Conservation (phyloP, 768 basidiomycete species). For the Tubosaeta sp. region DNA sequence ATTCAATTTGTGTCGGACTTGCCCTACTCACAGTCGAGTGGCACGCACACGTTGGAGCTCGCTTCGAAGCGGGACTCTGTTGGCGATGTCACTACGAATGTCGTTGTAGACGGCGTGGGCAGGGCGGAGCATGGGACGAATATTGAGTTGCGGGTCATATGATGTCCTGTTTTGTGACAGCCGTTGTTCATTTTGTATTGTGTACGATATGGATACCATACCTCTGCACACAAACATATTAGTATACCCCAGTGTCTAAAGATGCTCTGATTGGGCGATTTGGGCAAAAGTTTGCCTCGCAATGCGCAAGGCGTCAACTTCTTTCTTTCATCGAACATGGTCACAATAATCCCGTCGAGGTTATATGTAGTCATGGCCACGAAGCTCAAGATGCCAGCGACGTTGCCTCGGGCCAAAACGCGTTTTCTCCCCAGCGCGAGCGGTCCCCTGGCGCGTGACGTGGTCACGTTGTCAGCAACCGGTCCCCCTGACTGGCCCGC, state of each 20-base stretch:
- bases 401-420: too few species aligned
- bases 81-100: not conserved
- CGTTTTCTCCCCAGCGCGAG: too few species aligned
- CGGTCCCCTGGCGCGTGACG: too few species aligned
- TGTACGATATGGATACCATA: not conserved
- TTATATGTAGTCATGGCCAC: too few species aligned
- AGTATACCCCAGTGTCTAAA: not conserved
- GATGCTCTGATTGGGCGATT: too few species aligned
- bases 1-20: slow-evolving; percentile 21
- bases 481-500: slow-evolving; percentile 41
- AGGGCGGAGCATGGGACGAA: slow-evolving; percentile 18
- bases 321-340: too few species aligned
- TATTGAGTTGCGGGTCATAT: slow-evolving; percentile 5
- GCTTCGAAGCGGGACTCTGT: slow-evolving; percentile 5
- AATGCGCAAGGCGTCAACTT: too few species aligned
- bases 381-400: too few species aligned
- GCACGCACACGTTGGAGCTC: slow-evolving; percentile 1
- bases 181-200: not conserved
- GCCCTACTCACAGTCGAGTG: not conserved
- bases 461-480: slow-evolving; percentile 5
- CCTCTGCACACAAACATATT: not conserved
- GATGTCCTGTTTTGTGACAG: not conserved
- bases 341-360: too few species aligned
- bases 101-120: slow-evolving; percentile 60
- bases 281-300: too few species aligned